Evolutionary conservation across 176 grass and related monocot genomes (phyloP).

Genomic region (Triticum dicoccoides): DNA sequence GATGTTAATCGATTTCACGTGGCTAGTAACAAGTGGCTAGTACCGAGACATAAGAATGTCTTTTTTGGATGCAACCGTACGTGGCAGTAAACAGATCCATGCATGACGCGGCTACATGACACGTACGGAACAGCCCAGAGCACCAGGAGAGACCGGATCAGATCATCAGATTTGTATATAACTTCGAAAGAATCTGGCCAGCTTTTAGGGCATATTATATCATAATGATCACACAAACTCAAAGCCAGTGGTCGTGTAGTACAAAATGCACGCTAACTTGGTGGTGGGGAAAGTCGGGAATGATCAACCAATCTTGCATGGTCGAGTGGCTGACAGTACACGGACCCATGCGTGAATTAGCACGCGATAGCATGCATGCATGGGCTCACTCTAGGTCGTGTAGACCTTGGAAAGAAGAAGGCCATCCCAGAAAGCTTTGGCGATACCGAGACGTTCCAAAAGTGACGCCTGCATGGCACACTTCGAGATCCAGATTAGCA

Average conservation of each 20-base stretch:
- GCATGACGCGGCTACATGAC: constrained; percentile 21
- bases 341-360: no score
- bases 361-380: no score
- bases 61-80: constrained; percentile 25
- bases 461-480: neutral
- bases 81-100: neutral
- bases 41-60: constrained; percentile 38
- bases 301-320: no score
- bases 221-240: no score
- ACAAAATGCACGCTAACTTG: no score
- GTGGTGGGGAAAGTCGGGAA: no score
- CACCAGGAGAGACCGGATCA: neutral
- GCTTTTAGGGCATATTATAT: constrained; percentile 23
- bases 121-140: neutral
- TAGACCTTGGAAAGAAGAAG: neutral
- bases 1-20: neutral
- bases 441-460: neutral
- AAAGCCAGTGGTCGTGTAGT: no score
- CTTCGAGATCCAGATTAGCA: neutral
- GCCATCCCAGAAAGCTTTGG: neutral
- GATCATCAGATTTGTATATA: constrained; percentile 38
- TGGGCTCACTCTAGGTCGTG: neutral
- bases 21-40: neutral
- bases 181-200: constrained; percentile 33
- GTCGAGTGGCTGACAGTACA: no score